Evolutionary conservation across 140 eudicot genomes (phyloP).

Genomic region (Bidens hawaiensis): DNA sequence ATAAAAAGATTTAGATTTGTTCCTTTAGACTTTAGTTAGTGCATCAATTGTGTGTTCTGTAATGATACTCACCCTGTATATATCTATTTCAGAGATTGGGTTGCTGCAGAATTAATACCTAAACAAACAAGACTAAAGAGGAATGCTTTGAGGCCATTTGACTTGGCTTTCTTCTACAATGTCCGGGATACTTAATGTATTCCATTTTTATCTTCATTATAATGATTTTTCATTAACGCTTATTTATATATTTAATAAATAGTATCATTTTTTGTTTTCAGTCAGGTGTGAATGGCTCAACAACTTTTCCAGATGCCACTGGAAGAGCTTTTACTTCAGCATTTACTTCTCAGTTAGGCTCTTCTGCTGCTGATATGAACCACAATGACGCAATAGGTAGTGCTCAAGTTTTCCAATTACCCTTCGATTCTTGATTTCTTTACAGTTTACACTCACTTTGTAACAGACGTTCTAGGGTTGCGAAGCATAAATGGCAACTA

Average conservation of each 20-base stretch:
- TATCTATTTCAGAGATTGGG: conserved; percentile 20
- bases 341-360: conserved; percentile 73
- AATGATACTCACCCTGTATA: too few species aligned
- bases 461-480: conserved; percentile 57
- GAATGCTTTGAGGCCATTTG: conserved; percentile 37
- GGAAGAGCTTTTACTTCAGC: conserved; percentile 70
- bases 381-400: conserved; percentile 44
- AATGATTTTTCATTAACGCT: neutral
- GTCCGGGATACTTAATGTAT: conserved; percentile 77
- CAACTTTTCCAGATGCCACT: conserved; percentile 58
- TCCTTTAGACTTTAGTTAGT: too few species aligned
- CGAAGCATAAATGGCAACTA: conserved; percentile 62
- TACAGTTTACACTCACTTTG: conserved; percentile 17
- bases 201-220: neutral
- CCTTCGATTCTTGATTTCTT: neutral
- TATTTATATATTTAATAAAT: conserved; percentile 1
- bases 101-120: conserved; percentile 6
- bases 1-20: too few species aligned
- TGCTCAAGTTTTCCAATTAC: conserved; percentile 7
- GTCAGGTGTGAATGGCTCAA: conserved; percentile 67
- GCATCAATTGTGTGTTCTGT: too few species aligned
- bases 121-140: conserved; percentile 18
- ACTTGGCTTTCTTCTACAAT: conserved; percentile 34
- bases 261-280: conserved; percentile 27
- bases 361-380: conserved; percentile 52